These are phyloP conservation scores for Leccinum pachyderme DNA, from an alignment of 1,284 basidiomycete species.

Conservation along the genomic window DNA sequence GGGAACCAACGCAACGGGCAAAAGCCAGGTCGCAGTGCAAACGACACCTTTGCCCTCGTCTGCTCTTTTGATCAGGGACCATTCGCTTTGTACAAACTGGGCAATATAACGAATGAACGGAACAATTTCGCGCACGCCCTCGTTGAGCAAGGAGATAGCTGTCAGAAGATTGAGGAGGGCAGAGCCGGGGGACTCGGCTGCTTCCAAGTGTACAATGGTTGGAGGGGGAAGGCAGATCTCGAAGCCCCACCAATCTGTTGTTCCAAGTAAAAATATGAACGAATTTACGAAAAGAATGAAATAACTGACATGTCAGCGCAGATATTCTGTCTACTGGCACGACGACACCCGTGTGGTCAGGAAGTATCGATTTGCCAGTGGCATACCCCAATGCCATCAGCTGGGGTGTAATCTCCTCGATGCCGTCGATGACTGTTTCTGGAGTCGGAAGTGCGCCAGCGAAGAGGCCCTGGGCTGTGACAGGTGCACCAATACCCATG, in stretches of 20 bases:
- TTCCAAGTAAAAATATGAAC: constrained; percentile 10
- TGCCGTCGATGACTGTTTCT: constrained; percentile 63
- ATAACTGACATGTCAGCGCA: constrained; percentile 65
- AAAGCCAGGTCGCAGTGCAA: constrained; percentile 81
- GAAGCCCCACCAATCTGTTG: constrained; percentile 79
- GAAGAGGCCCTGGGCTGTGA: constrained; percentile 55
- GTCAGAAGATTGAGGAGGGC: constrained; percentile 70
- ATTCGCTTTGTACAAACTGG: constrained; percentile 74
- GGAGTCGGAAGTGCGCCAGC: constrained; percentile 73
- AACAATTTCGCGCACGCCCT: constrained; percentile 71
- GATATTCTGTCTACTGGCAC: constrained; percentile 77
- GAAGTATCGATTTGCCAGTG: constrained; percentile 61
- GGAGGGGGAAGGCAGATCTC: constrained; percentile 71
- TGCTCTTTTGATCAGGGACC: constrained; percentile 57
- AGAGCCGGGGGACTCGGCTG: constrained; percentile 60
- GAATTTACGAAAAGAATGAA: background rate
- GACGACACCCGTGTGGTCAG: constrained; percentile 66
- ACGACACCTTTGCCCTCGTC: constrained; percentile 74
- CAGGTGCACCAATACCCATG: constrained; percentile 60
- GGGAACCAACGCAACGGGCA: constrained; percentile 74
- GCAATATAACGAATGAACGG: constrained; percentile 78
- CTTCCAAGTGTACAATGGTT: constrained; percentile 56
- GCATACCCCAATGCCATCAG: constrained; percentile 76
- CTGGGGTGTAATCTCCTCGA: constrained; percentile 69
- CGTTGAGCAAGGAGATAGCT: constrained; percentile 62